A percentile compares a stretch with the other conserved stretches of the same genome.
These are phyloP conservation scores for Kalmusia sp. DNA, from an alignment of 2,329 filamentous ascomycete genomes.

Conservation along the genomic window DNA sequence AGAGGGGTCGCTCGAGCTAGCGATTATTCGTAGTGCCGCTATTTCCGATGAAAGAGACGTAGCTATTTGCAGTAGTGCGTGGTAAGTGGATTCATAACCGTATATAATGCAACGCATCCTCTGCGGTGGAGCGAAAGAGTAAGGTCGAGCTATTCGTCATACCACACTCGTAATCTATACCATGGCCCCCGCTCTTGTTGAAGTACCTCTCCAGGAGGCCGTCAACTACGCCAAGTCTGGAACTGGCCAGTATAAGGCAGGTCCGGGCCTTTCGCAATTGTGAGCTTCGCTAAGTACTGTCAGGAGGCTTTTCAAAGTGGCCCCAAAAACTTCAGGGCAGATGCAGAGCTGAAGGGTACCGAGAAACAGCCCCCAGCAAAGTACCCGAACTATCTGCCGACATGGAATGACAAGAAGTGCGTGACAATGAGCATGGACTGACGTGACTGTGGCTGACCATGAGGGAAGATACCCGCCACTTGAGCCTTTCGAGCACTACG, in stretches of 20 bases:
- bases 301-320: conserved; percentile 54
- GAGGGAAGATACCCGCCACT: conserved; percentile 66
- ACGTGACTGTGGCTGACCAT: conserved; percentile 15
- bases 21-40: background rate
- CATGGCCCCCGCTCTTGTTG: conserved; percentile 55
- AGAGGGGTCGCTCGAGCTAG: conserved; percentile 6
- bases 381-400: conserved; percentile 77
- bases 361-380: conserved; percentile 62
- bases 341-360: conserved; percentile 61
- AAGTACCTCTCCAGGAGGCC: conserved; percentile 35
- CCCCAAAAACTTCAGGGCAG: conserved; percentile 54
- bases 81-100: background rate
- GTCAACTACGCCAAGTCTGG: conserved; percentile 39
- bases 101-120: conserved; percentile 5
- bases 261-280: background rate
- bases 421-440: background rate
- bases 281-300: conserved; percentile 2
- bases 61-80: background rate
- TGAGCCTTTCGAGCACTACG: conserved; percentile 73
- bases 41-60: background rate
- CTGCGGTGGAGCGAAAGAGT: background rate
- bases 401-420: conserved; percentile 65
- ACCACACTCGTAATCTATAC: conserved; percentile 1
- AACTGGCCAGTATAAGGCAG: conserved; percentile 37
- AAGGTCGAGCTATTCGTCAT: background rate